Base-by-base conservation (phyloP, 208 protist species). In the Trypanosoma congolense region DNA sequence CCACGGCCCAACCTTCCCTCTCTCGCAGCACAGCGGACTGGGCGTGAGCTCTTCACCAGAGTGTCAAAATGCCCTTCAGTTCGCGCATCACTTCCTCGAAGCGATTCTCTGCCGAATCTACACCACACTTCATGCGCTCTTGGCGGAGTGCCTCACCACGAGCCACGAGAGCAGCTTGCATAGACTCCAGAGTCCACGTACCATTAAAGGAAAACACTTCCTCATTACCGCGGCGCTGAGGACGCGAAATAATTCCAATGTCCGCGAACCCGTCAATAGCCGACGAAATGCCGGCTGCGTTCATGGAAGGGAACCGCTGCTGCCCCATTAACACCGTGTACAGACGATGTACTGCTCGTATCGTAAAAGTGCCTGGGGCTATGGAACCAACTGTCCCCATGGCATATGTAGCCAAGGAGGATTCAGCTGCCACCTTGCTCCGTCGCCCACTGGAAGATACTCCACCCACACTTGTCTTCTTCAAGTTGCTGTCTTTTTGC, bases 221-320 rank as follows among this genome's bases (percentile, higher is more conserved):
- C 28, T 87, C 77, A 29, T 71, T 80, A 19, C 83, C 83, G n/a
- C 70, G 70, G 36, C 51, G 52, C 61, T 79, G 68, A 16, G 83
- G 83, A 1, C 79, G 70, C 12, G 83, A 85, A 42, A 92, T 64
- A 41, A 92, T 76, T 9, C 75, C 77, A 31, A 88, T 61, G 59
- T 88, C 80, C 4, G 75, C 77, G 3, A 92, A 75, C 4, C 65
- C 70, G 45, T 78, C 73, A 12, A 92, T 65, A 14, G 83, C 66
- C 12, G 65, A 55, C 12, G 57, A 51, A 36, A 92, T 71, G 18
- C 77, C 73, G 1, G 68, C 69, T 1, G 65, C 61, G 29, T 76
- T 76, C 77, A 83, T 83, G n/a, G 75, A 59, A 9, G 80, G 84
- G 47, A 88, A 86, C 42, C 78, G 71, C 21, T 73, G 78, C 48